Percentiles rank a stretch among this genome's conserved stretches.
These are phyloP conservation scores for Kodamaea derodonti DNA, from an alignment of 1,139 yeast species.

Conservation along the genomic window DNA sequence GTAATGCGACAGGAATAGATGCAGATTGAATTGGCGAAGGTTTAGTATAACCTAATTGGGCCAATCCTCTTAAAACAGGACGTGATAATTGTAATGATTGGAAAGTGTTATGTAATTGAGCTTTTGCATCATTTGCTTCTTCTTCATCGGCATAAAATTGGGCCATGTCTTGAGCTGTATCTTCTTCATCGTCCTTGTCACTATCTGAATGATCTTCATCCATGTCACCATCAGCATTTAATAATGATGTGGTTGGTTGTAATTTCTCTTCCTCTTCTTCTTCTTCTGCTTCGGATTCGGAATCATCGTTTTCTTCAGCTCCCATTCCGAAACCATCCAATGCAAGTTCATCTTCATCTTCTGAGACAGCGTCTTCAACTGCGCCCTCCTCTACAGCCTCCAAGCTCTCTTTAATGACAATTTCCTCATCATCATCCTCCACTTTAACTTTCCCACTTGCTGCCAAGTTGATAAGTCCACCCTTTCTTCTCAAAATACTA, in stretches of 20 bases:
- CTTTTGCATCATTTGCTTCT: conserved; percentile 37
- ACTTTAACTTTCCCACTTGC: conserved; percentile 32
- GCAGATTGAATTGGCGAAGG: conserved; percentile 96
- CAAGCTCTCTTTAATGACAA: conserved; percentile 27
- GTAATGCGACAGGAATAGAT: conserved; percentile 84
- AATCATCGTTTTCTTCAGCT: conserved; percentile 15
- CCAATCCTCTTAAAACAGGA: conserved; percentile 80
- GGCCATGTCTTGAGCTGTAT: conserved; percentile 69
- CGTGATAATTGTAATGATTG: conserved; percentile 79
- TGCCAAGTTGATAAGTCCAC: conserved; percentile 61
- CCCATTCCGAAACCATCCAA: conserved; percentile 21
- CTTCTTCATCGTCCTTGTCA: conserved; percentile 35
- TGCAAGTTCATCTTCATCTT: conserved; percentile 16
- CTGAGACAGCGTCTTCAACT: conserved; percentile 20
- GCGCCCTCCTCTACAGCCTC: conserved; percentile 26
- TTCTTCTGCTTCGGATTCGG: conserved; percentile 16
- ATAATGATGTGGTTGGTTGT: conserved; percentile 3
- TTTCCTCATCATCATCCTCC: conserved; percentile 24
- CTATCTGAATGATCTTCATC: conserved; percentile 21
- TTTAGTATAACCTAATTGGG: conserved; percentile 71
- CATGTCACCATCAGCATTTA: conserved; percentile 22
- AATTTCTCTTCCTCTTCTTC: conserved; percentile 21
- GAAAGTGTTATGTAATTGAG: conserved; percentile 58
- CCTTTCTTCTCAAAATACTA: conserved; percentile 75
- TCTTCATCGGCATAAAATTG: conserved; percentile 62